phyloP scores from a whole-genome alignment of 2,329 filamentous ascomycete genomes.

The Apiospora kogelbergensis region DNA sequence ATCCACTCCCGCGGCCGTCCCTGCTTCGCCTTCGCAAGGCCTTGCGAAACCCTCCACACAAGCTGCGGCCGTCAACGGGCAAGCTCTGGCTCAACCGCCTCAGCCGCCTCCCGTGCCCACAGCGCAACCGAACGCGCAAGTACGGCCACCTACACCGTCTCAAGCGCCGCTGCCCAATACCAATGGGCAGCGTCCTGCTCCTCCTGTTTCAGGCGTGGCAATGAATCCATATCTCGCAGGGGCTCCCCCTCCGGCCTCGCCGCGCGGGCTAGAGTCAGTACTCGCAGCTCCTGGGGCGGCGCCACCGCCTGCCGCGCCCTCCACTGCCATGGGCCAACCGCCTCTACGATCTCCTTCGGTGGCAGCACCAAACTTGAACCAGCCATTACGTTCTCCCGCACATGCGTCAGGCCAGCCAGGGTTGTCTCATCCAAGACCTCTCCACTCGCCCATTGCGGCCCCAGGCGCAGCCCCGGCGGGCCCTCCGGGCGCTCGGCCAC shows the following conservation, averaged over 20 bases:
- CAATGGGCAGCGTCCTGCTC: constrained; percentile 17
- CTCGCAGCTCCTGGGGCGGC: constrained; percentile 26
- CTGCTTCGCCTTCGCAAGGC: constrained; percentile 16
- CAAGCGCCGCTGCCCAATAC: constrained; percentile 17
- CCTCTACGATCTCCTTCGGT: constrained; percentile 19
- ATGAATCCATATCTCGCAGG: not conserved
- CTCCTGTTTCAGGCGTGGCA: constrained; percentile 4
- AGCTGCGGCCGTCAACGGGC: constrained; percentile 24
- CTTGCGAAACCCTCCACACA: constrained; percentile 45
- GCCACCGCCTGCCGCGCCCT: constrained; percentile 22
- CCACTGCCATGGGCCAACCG: constrained; percentile 5
- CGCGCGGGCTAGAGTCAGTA: constrained; percentile 32
- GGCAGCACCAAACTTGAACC: constrained; percentile 20
- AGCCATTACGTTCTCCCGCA: constrained; percentile 30
- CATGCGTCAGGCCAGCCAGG: constrained; percentile 27
- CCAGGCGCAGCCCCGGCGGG: constrained; percentile 12
- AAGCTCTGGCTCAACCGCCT: constrained; percentile 14
- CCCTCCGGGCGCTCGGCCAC: not conserved
- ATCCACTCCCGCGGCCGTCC: not conserved
- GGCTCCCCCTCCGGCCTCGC: constrained; percentile 19
- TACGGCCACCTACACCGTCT: not conserved
- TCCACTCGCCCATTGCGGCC: constrained; percentile 24
- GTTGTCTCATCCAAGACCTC: constrained; percentile 20
- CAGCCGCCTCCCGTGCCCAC: constrained; percentile 15
- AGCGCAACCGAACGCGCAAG: constrained; percentile 1